Percentiles rank a stretch among this genome's conserved stretches.
Evolutionary conservation across 148 eudicot genomes (phyloP).

Genomic region (Fagopyrum tataricum): DNA sequence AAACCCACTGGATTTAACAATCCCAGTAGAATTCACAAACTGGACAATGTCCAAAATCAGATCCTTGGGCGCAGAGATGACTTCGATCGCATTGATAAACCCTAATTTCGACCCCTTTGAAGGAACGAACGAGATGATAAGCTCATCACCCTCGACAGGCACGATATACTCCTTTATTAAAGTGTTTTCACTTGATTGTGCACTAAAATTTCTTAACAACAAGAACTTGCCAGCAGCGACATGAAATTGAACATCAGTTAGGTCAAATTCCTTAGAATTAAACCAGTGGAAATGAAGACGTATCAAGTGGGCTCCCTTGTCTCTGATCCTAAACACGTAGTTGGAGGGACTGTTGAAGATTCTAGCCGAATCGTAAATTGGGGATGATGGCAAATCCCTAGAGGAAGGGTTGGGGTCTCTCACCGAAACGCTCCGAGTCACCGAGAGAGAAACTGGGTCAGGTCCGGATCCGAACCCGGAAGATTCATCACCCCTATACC

Average conservation of each 20-base stretch:
- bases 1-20: slow-evolving; percentile 39
- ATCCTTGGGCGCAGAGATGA: slow-evolving; percentile 82
- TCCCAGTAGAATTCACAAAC: slow-evolving; percentile 32
- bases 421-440: slow-evolving; percentile 26
- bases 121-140: slow-evolving; percentile 53
- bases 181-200: slow-evolving; percentile 12
- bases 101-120: slow-evolving; percentile 39
- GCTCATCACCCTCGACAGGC: slow-evolving; percentile 46
- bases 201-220: slow-evolving; percentile 44
- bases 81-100: slow-evolving; percentile 75
- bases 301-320: slow-evolving; percentile 59
- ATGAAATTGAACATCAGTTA: slow-evolving; percentile 45
- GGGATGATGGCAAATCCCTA: slow-evolving; percentile 21
- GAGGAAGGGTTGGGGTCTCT: slow-evolving; percentile 22
- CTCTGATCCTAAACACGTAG: slow-evolving; percentile 41
- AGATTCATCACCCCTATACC: slow-evolving; percentile 38
- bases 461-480: slow-evolving; percentile 18
- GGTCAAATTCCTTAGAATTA: slow-evolving; percentile 20
- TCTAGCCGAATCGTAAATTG: slow-evolving; percentile 49
- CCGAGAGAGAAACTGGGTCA: slow-evolving; percentile 24
- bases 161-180: slow-evolving; percentile 59
- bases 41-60: slow-evolving; percentile 53
- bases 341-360: slow-evolving; percentile 39
- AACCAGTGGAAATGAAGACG: slow-evolving; percentile 58
- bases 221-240: slow-evolving; percentile 57